Base-by-base conservation (phyloP, 768 basidiomycete genomes). In the Astraeus odoratus region DNA sequence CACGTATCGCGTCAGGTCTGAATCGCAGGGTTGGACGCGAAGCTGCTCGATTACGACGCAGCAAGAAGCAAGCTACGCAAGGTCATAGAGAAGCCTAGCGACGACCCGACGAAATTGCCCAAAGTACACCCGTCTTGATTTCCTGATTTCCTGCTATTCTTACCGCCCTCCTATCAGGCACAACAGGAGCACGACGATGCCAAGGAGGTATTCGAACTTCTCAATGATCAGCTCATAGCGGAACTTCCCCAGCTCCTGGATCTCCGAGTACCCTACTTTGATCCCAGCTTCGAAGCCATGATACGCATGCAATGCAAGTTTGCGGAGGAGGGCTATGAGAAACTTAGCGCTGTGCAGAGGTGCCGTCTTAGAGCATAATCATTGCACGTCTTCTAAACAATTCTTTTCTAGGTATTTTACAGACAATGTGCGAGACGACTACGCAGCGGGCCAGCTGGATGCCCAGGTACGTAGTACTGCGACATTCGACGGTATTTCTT, bases 241-340 rank as follows among this genome's bases (percentile, higher is more conserved):
- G 96, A 98, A 56, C 73, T 99, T 13, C 96, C 96, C 0, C 83
- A 94, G 54, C 70, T 99, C 33, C 78, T 98, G 40, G 94, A 97
- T 57, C 80, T 97, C 16, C 88, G 96, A 30, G 87, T 99, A 20
- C 96, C 96, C 0, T 99, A 90, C 74, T 94, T 98, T 51, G 96
- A 98, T 64, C 96, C 96, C 4, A 93, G 88, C 54, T 98, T 98
- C 61, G 96, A 98, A 67, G 90, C 95, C 37, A 98, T 98, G 95
- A 92, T 93, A 52, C 79, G 96, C 24, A 89, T 96, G 81, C 96
- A 99, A 59, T 80, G 88, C 59, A 93, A 94, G 59, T 98, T 98
- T 60, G 94, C 95, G 0, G 91, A 97, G 64, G 95, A 99, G 56
- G 94, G 95, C 0, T 98, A 99, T 61, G 93, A 97, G 69, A 96